Evolutionary conservation across 1,284 basidiomycete species (phyloP), one percentile per base, ranked within the genome.

Genomic region (Austroboletus niveus): DNA sequence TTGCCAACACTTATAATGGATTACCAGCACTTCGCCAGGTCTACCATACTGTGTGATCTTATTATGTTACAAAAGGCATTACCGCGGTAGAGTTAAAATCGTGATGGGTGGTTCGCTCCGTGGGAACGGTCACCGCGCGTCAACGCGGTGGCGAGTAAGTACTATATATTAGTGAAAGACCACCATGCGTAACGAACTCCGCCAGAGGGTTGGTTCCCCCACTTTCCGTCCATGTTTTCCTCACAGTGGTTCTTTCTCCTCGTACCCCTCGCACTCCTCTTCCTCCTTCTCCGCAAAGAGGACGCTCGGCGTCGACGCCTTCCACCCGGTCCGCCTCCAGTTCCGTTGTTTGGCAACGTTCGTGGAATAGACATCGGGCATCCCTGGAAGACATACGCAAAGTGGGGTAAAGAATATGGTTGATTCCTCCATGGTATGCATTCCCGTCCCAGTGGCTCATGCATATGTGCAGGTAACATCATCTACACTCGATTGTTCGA

Each of bases 341-440:
- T 34, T 14, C 62, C 64, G 2, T 0, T 63, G 17, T 8, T 67
- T 3, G 65, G 63, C 20, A 67, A 61, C 12, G 32, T 66, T 17
- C n/a, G 17, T 3, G 53, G 51, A 14, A 43, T 63, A 11, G 53
- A 63, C 40, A 40, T 47, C n/a, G 41, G 42, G 9, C 30, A 61
- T 30, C 62, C 62, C 17, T 63, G 64, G 60, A 48, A 51, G 43
- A 53, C 58, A 7, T 66, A 63, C 48, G 22, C 62, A 27, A 51
- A 4, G 36, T 67, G 61, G 61, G 61, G 45, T 7, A 42, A 49
- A 40, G 42, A 64, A 43, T 60, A 65, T 54, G 63, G 64, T 55
- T 24, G 14, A 52, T 52, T 39, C 6, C 2, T 39, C 6, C 3
- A 38, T 34, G 22, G 39, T 6, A 20, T 30, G 22, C n/a, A 1